Percentiles rank a stretch among this genome's conserved stretches.
phyloP scores from a whole-genome alignment of 495 filamentous ascomycete genomes.

The Aspergillus nidulans region DNA sequence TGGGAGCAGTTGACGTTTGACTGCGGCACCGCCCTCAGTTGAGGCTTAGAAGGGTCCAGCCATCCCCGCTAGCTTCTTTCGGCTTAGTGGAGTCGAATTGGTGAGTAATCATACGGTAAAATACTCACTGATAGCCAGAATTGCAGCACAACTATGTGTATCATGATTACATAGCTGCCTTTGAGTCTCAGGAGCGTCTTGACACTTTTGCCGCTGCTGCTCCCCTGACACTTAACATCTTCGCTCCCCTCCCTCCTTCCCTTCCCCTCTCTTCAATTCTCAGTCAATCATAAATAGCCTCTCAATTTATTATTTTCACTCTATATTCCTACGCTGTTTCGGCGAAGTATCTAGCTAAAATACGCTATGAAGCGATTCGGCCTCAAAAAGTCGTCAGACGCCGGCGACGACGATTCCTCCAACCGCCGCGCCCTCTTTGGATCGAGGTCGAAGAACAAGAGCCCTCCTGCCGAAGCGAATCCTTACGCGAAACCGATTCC shows the following conservation, averaged over 20 bases:
- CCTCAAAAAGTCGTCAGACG: constrained; percentile 66
- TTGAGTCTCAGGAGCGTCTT: constrained; percentile 12
- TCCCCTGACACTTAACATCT: constrained; percentile 12
- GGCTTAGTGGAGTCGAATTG: constrained; percentile 6
- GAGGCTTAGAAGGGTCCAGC: constrained; percentile 19
- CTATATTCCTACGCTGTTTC: neutral
- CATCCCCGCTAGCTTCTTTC: constrained; percentile 13
- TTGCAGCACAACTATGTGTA: neutral
- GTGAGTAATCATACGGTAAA: constrained; percentile 21
- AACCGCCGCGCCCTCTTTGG: constrained; percentile 59
- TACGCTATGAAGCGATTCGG: constrained; percentile 50
- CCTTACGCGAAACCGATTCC: constrained; percentile 65
- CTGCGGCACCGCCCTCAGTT: constrained; percentile 8
- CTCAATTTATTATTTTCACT: constrained; percentile 1
- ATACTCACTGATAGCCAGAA: neutral
- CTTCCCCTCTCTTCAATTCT: constrained; percentile 7
- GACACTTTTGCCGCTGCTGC: constrained; percentile 14
- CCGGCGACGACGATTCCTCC: constrained; percentile 53
- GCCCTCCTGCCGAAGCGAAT: constrained; percentile 49
- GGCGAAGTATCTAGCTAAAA: neutral
- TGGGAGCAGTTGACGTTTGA: constrained; percentile 13
- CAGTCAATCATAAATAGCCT: constrained; percentile 4
- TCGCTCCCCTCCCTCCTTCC: constrained; percentile 11
- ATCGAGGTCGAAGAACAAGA: constrained; percentile 54
- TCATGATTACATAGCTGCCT: constrained; percentile 10